phyloP scores from a whole-genome alignment of 305 asterid species.

The Fraxinus nigra region DNA sequence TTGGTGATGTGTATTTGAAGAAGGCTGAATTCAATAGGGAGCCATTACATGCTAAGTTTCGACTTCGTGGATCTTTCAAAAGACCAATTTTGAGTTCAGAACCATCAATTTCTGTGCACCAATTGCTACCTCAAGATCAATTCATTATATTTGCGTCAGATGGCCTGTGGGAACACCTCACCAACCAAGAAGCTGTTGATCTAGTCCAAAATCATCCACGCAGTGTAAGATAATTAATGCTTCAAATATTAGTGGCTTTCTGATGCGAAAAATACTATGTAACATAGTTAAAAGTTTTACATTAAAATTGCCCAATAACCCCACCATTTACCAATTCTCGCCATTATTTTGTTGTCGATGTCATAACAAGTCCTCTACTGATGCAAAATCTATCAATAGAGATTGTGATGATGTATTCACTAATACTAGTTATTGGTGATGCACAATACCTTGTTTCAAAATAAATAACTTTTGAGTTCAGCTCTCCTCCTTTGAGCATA shows the following conservation, averaged over 20 bases:
- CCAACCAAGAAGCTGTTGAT: constrained; percentile 54
- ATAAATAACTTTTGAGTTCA: neutral
- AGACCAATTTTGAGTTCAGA: constrained; percentile 52
- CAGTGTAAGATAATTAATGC: constrained; percentile 27
- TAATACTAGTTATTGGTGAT: neutral
- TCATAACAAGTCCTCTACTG: neutral
- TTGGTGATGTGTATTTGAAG: constrained; percentile 52
- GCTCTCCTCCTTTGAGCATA: neutral
- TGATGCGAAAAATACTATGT: neutral
- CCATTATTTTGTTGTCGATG: neutral
- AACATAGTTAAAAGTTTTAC: neutral
- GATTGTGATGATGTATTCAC: neutral
- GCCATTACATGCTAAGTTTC: constrained; percentile 49
- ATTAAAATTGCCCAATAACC: neutral
- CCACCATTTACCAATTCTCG: neutral
- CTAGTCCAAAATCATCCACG: constrained; percentile 48
- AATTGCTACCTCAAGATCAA: constrained; percentile 42
- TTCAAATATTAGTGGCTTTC: neutral
- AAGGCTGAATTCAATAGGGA: constrained; percentile 53
- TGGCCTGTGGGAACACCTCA: constrained; percentile 61
- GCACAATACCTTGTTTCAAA: neutral
- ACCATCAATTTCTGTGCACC: constrained; percentile 46
- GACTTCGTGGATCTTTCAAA: constrained; percentile 41
- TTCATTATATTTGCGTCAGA: constrained; percentile 54
- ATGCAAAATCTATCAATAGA: neutral